Evolutionary conservation across 1,139 yeast species (phyloP).

Genomic region (Oligophagozyma castellii): DNA sequence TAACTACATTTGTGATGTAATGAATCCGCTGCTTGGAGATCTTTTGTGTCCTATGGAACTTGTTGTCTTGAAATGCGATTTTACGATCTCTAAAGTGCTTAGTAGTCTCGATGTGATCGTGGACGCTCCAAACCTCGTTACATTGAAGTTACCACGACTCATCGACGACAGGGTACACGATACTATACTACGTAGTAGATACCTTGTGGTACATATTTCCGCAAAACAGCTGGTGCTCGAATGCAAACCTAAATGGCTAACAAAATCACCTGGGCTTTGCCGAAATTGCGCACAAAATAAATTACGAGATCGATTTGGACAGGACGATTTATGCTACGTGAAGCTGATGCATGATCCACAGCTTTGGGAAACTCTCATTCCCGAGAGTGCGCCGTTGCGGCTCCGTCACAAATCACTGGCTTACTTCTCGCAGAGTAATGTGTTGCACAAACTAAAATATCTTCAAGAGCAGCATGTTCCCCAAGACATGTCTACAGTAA

Average conservation of each 20-base stretch:
- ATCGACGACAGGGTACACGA: slow-evolving; percentile 3
- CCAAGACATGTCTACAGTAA: too few relatives aligned
- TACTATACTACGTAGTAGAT: slow-evolving; percentile 1
- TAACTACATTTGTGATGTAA: slow-evolving; percentile 7
- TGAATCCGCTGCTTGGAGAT: slow-evolving; percentile 8
- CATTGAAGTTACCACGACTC: slow-evolving; percentile 13
- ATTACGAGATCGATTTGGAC: slow-evolving; percentile 10
- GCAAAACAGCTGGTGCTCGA: too few relatives aligned
- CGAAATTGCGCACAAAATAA: slow-evolving; percentile 21
- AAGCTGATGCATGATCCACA: too few relatives aligned
- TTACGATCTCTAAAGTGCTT: too few relatives aligned
- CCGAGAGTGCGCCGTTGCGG: too few relatives aligned
- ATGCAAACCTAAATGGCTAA: slow-evolving; percentile 24
- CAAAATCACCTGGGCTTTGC: slow-evolving; percentile 12
- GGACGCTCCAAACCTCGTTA: slow-evolving; percentile 7
- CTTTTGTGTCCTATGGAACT: slow-evolving; percentile 12
- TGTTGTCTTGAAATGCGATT: slow-evolving; percentile 3
- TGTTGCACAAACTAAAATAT: too few relatives aligned
- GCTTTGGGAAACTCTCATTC: too few relatives aligned
- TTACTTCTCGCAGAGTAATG: too few relatives aligned
- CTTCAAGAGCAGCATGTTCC: too few relatives aligned
- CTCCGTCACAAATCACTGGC: too few relatives aligned
- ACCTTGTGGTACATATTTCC: too few relatives aligned
- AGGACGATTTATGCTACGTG: too few relatives aligned
- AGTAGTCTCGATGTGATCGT: slow-evolving; percentile 2